Evolutionary conservation across 805 yeast species (phyloP).

Genomic region (Candida patagonica): DNA sequence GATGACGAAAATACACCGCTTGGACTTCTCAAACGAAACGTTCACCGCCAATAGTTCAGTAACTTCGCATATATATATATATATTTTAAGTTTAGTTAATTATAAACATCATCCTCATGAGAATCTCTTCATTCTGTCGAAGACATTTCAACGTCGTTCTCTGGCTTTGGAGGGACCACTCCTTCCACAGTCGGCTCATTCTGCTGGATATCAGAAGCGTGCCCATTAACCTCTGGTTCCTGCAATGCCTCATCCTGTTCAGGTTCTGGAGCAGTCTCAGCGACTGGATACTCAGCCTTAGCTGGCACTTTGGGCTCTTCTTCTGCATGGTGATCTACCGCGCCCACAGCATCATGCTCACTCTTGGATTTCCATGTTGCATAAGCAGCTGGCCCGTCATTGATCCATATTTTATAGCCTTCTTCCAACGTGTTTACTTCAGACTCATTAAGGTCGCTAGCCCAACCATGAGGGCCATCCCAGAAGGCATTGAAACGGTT

Average conservation of each 20-base stretch:
- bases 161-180: too few relatives aligned
- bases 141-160: constrained; percentile 28
- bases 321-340: not conserved
- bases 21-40: constrained; percentile 1
- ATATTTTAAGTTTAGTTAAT: too few relatives aligned
- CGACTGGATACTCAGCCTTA: not conserved
- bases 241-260: constrained; percentile 6
- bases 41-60: not conserved
- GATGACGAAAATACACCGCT: not conserved
- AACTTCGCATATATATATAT: constrained; percentile 2
- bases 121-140: constrained; percentile 15
- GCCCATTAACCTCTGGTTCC: constrained; percentile 1
- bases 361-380: constrained; percentile 6
- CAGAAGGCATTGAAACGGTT: constrained; percentile 31
- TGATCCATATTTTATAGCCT: constrained; percentile 18
- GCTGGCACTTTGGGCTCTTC: not conserved
- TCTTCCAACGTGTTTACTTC: constrained; percentile 25
- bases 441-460: constrained; percentile 36
- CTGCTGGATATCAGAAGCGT: not conserved
- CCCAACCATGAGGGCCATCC: constrained; percentile 52
- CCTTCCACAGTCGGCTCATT: not conserved
- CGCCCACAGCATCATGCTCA: not conserved
- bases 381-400: constrained; percentile 20
- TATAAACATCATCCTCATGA: too few relatives aligned
- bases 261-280: constrained; percentile 1